phyloP scores from a whole-genome alignment of 352 stramenopile species.

The Bremia lactucae region DNA sequence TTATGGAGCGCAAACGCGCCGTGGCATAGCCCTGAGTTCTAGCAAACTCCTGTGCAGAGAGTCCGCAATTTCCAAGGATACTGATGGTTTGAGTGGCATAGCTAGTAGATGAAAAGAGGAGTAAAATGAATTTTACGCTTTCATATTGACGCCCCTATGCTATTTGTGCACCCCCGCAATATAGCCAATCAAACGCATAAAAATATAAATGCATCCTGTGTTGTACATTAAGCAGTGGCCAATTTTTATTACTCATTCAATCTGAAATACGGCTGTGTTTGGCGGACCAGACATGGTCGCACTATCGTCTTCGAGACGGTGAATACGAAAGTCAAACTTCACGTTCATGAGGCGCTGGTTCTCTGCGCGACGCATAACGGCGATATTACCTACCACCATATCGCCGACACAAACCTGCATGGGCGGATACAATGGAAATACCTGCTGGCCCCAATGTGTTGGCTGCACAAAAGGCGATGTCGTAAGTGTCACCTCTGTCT shows the following conservation, averaged over 20 bases:
- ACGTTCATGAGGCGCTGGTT: slow-evolving; percentile 87
- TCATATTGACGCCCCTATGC: no score
- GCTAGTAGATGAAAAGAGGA: no score
- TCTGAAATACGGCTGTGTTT: slow-evolving; percentile 68
- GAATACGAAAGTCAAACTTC: slow-evolving; percentile 73
- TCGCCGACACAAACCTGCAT: slow-evolving; percentile 80
- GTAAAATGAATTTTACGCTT: no score
- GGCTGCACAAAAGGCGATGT: slow-evolving; percentile 87
- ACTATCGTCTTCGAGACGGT: slow-evolving; percentile 48
- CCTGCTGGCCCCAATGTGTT: slow-evolving; percentile 84
- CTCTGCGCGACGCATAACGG: slow-evolving; percentile 65
- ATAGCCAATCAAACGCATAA: no score
- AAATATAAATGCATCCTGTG: no score
- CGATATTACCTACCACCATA: slow-evolving; percentile 52
- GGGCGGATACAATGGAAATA: slow-evolving; percentile 74
- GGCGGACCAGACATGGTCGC: slow-evolving; percentile 30
- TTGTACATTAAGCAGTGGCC: no score
- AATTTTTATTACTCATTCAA: slow-evolving; percentile 67
- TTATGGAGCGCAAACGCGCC: no score
- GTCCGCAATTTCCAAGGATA: no score
- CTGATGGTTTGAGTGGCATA: no score
- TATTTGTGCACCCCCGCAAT: no score
- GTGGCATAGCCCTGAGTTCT: no score
- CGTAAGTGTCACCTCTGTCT: slow-evolving; percentile 78
- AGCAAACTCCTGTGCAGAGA: no score